Percentiles rank a stretch among this genome's conserved stretches.
phyloP scores from a whole-genome alignment of 1,284 basidiomycete genomes.

The Austropuccinia psidii region DNA sequence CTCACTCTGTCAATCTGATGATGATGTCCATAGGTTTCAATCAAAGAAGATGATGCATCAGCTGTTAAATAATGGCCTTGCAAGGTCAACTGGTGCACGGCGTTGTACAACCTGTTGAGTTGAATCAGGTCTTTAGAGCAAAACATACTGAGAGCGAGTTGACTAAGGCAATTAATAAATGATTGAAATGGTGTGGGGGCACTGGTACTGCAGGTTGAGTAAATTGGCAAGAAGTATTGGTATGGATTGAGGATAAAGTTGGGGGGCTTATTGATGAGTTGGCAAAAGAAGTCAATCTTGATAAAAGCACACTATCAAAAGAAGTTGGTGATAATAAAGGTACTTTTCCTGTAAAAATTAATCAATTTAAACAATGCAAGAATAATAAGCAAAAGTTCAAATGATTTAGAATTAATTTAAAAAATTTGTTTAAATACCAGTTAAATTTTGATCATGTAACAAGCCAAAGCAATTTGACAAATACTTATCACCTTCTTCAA shows the following conservation, averaged over 20 bases:
- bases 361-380: no score
- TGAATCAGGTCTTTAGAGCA: slow-evolving; percentile 14
- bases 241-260: background rate
- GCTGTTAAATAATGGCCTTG: slow-evolving; percentile 25
- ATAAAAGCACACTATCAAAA: no score
- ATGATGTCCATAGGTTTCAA: slow-evolving; percentile 26
- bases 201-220: background rate
- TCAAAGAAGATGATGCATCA: slow-evolving; percentile 27
- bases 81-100: slow-evolving; percentile 11
- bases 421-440: no score
- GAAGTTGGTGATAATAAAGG: no score
- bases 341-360: no score
- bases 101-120: slow-evolving; percentile 4
- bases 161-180: slow-evolving; percentile 31
- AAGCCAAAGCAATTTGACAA: slow-evolving; percentile 24
- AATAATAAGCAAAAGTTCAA: no score
- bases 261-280: no score
- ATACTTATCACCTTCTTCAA: slow-evolving; percentile 22
- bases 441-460: slow-evolving; percentile 13
- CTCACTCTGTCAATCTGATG: slow-evolving; percentile 21
- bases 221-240: background rate
- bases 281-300: no score
- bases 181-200: slow-evolving; percentile 15
- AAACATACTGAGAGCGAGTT: slow-evolving; percentile 32
- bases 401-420: no score